phyloP scores from a whole-genome alignment of 2,329 filamentous ascomycete genomes.

The Acrocalymma vagum region DNA sequence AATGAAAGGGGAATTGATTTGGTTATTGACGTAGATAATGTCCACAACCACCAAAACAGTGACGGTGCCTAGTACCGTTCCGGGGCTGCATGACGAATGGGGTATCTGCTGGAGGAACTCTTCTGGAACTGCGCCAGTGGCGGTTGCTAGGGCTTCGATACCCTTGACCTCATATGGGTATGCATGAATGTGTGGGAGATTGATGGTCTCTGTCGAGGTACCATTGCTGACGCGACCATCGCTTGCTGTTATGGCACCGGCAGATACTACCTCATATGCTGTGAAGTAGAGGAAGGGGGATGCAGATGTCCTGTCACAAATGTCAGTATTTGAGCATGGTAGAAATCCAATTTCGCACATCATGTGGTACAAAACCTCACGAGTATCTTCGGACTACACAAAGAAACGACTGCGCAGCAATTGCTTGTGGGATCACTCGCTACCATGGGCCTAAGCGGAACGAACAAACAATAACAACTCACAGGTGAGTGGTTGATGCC shows the following conservation, averaged over 20 bases:
- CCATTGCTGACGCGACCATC: too few species aligned
- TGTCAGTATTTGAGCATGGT: conserved; percentile 13
- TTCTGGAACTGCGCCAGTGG: conserved; percentile 43
- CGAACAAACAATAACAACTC: too few species aligned
- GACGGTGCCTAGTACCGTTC: conserved; percentile 49
- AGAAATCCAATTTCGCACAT: too few species aligned
- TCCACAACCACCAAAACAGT: conserved; percentile 55
- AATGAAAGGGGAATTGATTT: conserved; percentile 27
- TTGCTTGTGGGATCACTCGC: too few species aligned
- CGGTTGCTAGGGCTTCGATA: conserved; percentile 30
- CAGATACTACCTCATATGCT: conserved; percentile 52
- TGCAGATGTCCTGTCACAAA: conserved; percentile 35
- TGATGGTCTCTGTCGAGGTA: conserved; percentile 44
- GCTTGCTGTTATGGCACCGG: conserved; percentile 36
- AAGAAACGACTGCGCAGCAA: too few species aligned
- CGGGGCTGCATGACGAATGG: conserved; percentile 41
- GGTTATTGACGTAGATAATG: conserved; percentile 39
- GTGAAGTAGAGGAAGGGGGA: conserved; percentile 55
- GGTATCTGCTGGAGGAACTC: conserved; percentile 47
- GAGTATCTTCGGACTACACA: too few species aligned
- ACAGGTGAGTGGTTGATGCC: too few species aligned
- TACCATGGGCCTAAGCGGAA: too few species aligned
- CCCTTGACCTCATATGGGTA: conserved; percentile 47
- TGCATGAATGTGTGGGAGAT: conserved; percentile 43
- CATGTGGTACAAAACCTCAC: conserved; percentile 3